Evolutionary conservation across 208 protist species (phyloP), one percentile per base, ranked within the genome.

Genomic region (Angomonas desouzai): DNA sequence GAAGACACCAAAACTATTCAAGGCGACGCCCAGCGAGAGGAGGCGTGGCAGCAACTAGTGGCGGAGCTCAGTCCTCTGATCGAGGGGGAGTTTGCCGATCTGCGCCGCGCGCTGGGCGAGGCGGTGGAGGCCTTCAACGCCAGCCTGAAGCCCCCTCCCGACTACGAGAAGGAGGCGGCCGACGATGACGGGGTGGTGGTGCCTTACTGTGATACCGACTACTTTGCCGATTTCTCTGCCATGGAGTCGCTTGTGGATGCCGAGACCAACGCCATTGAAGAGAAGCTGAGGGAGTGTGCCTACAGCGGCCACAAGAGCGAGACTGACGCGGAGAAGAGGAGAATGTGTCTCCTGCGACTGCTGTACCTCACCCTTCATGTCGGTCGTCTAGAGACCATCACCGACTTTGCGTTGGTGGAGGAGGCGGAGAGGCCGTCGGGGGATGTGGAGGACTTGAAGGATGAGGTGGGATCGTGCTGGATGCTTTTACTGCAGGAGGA

Each of bases 171-270:
- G 48, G 48, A 57, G 28, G 13, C 28, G 1, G 72, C 68, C 22
- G 45, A 58, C 11, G 64, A 48, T 0, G 67, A 65, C 3, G 72
- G 69, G 23, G 38, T 66, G 9, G 48, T 74, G 0, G 65, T 93
- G 23, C 74, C 80, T 0, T 93, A 77, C 66, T 68, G 62, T 53
- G 81, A 88, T 59, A 93, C 83, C 3, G 87, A 93, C 57, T 80
- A 93, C 66, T 93, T 85, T 62, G 87, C 81, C 2, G 87, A 93
- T 61, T 71, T 93, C 55, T 77, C 73, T 36, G 60, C 63, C 0
- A 40, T 93, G 10, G 83, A 93, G 48, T 27, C 51, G 6, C 64
- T 68, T 1, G 67, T 90, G n/a, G 87, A 89, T 30, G 87, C 85
- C 2, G 33, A 63, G 25, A 48, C 85, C 28, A 73, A 47, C 2